Percentiles rank a stretch among this genome's conserved stretches.
These are phyloP conservation scores for Wilcoxina mikolae DNA, from an alignment of 495 filamentous ascomycete species.

Conservation along the genomic window DNA sequence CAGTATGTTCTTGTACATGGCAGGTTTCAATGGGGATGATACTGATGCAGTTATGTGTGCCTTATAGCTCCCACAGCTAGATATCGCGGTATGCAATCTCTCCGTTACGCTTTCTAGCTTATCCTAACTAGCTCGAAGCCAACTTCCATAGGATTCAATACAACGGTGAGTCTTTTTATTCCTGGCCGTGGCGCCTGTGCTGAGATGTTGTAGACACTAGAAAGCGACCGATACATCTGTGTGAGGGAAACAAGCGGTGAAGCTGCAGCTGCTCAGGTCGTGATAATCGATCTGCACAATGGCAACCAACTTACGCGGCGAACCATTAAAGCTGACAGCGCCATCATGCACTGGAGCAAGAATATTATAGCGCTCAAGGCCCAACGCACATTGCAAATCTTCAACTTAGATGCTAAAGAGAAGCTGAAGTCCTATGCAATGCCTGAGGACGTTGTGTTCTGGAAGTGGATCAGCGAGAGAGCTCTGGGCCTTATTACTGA, in stretches of 20 bases:
- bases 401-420: conserved; percentile 74
- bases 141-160: conserved; percentile 85
- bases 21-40: conserved; percentile 2
- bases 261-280: conserved; percentile 74
- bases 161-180: conserved; percentile 55
- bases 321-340: conserved; percentile 98
- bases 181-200: background rate
- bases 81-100: conserved; percentile 50
- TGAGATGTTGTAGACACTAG: conserved; percentile 55
- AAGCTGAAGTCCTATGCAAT: conserved; percentile 92
- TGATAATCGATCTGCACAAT: conserved; percentile 94
- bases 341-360: conserved; percentile 96
- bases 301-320: conserved; percentile 80
- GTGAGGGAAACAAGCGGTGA: conserved; percentile 81
- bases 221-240: conserved; percentile 91
- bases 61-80: conserved; percentile 55
- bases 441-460: conserved; percentile 94
- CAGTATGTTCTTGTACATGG: conserved; percentile 27
- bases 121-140: conserved; percentile 43
- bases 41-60: conserved; percentile 11
- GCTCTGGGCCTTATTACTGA: conserved; percentile 82
- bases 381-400: conserved; percentile 91
- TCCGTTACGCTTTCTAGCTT: conserved; percentile 12
- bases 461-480: conserved; percentile 94
- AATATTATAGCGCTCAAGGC: conserved; percentile 95